Percentiles rank a stretch among this genome's conserved stretches.
Evolutionary conservation across 441 rosid species (phyloP).

Genomic region (Melastoma candidum): DNA sequence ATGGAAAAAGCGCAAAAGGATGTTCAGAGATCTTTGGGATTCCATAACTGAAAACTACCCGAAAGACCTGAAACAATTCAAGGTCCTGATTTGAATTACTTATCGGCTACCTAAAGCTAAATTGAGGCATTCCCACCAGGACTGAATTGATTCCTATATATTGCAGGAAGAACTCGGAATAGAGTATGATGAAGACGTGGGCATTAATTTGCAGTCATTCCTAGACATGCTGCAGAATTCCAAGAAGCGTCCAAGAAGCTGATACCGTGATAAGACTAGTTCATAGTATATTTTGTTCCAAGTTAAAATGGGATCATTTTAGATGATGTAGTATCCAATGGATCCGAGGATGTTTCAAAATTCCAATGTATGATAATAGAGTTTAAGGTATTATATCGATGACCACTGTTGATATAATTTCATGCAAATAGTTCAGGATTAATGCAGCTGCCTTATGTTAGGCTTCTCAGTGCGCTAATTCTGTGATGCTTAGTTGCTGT

Average conservation of each 20-base stretch:
- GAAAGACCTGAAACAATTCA: conserved; percentile 71
- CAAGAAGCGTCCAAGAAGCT: conserved; percentile 44
- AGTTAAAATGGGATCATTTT: too few species aligned
- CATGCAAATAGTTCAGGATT: too few species aligned
- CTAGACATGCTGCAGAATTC: conserved; percentile 45
- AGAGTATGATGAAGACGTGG: conserved; percentile 83
- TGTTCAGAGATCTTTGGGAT: conserved; percentile 94
- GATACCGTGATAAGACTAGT: conserved; percentile 18
- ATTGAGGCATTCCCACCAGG: background rate
- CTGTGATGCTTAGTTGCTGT: too few species aligned
- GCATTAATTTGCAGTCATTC: conserved; percentile 60
- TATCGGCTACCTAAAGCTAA: conserved; percentile 2
- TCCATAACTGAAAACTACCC: conserved; percentile 72
- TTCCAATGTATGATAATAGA: too few species aligned
- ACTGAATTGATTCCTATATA: conserved; percentile 7
- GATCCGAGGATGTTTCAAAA: too few species aligned
- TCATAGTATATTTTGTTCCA: background rate
- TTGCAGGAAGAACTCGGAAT: conserved; percentile 85
- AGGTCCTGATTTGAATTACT: conserved; percentile 30
- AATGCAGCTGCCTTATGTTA: too few species aligned
- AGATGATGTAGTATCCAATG: too few species aligned
- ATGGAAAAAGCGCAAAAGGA: conserved; percentile 87
- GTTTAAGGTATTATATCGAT: too few species aligned
- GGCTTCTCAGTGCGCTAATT: too few species aligned
- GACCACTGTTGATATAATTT: too few species aligned